Evolutionary conservation across 2,329 filamentous ascomycete species (phyloP).

Genomic region (Cylindrodendrum hubeiense): DNA sequence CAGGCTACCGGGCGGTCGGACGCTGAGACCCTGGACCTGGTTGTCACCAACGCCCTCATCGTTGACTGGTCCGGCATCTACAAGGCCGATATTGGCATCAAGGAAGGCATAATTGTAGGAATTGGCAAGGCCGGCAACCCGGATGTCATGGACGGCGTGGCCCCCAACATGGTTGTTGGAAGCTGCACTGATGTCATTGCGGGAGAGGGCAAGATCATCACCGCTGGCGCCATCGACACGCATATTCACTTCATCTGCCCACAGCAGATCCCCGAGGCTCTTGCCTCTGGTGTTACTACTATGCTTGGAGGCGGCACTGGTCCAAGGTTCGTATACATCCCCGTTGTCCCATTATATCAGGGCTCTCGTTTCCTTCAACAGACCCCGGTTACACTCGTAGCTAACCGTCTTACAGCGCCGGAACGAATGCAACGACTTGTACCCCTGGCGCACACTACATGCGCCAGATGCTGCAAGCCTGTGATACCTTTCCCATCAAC

Average conservation of each 20-base stretch:
- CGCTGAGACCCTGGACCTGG: constrained; percentile 81
- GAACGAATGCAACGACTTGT: constrained; percentile 92
- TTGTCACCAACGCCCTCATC: constrained; percentile 90
- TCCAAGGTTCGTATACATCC: constrained; percentile 71
- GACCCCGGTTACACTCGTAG: background rate
- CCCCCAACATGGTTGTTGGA: constrained; percentile 83
- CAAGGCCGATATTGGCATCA: constrained; percentile 97
- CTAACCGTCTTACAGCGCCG: constrained; percentile 68
- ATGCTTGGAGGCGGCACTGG: constrained; percentile 93
- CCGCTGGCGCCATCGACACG: constrained; percentile 88
- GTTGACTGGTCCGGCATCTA: constrained; percentile 94
- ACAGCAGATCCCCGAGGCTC: constrained; percentile 86
- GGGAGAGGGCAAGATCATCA: constrained; percentile 90
- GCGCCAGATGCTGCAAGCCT: constrained; percentile 89
- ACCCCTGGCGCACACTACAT: constrained; percentile 88
- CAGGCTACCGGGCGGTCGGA: constrained; percentile 85
- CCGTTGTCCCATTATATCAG: background rate
- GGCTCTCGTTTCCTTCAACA: background rate
- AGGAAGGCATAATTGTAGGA: constrained; percentile 84
- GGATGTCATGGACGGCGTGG: constrained; percentile 94
- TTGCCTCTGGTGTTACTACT: constrained; percentile 89
- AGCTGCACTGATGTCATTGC: constrained; percentile 93
- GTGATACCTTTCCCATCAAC: constrained; percentile 85
- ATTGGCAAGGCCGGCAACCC: constrained; percentile 97
- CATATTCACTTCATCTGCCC: constrained; percentile 97